Conservation (phyloP, 1,139 yeast genomes). For the Taphrina wiesneri region DNA sequence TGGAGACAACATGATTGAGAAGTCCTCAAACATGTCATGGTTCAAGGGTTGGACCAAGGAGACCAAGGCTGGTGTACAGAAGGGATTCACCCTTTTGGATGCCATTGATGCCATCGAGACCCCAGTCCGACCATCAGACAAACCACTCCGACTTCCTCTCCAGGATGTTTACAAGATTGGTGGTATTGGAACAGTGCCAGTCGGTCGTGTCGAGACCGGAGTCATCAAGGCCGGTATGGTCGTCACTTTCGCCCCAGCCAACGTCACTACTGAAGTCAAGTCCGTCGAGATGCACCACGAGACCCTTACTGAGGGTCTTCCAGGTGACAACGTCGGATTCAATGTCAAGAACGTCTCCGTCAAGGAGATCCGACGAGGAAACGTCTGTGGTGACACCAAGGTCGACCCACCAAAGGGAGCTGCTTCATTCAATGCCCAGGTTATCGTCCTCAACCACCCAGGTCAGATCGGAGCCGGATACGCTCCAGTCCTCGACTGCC, state of each 20-base stretch:
- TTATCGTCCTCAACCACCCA: conserved; percentile 87
- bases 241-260: conserved; percentile 87
- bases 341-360: conserved; percentile 93
- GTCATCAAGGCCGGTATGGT: conserved; percentile 88
- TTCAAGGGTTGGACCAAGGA: conserved; percentile 89
- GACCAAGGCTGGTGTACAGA: conserved; percentile 70
- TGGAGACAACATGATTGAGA: conserved; percentile 91
- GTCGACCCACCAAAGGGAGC: conserved; percentile 87
- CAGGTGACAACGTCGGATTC: conserved; percentile 96
- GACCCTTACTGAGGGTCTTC: conserved; percentile 70
- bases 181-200: conserved; percentile 93
- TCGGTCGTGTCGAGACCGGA: conserved; percentile 94
- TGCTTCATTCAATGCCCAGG: conserved; percentile 85
- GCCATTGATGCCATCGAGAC: conserved; percentile 86
- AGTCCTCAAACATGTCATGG: conserved; percentile 82
- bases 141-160: conserved; percentile 88
- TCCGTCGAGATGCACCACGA: conserved; percentile 95
- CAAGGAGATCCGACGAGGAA: conserved; percentile 92
- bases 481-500: conserved; percentile 92
- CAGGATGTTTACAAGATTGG: conserved; percentile 93
- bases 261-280: conserved; percentile 90
- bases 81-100: conserved; percentile 85
- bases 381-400: conserved; percentile 94
- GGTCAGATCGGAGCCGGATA: conserved; percentile 92
- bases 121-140: conserved; percentile 81